These are phyloP conservation scores for Kuraishia piskuri DNA, from an alignment of 805 yeast species.

Conservation along the genomic window DNA sequence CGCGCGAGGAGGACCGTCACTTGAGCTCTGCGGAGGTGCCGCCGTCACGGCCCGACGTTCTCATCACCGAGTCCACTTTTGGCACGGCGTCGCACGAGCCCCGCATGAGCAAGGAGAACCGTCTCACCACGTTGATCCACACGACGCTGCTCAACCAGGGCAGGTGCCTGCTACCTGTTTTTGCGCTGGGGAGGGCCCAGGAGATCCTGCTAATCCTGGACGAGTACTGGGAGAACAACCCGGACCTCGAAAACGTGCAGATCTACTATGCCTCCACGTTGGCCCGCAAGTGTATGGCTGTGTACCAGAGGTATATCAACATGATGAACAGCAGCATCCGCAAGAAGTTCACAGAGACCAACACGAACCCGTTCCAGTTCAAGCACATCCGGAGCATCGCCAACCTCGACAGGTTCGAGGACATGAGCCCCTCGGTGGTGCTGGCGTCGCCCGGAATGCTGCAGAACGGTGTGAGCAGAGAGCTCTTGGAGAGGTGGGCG, in stretches of 20 bases:
- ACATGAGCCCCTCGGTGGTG: conserved; percentile 92
- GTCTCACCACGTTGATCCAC: conserved; percentile 76
- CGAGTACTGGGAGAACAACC: conserved; percentile 86
- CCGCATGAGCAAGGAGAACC: conserved; percentile 71
- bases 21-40: conserved; percentile 94
- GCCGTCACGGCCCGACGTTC: conserved; percentile 73
- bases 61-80: conserved; percentile 92
- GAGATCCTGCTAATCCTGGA: conserved; percentile 84
- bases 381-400: conserved; percentile 75
- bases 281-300: conserved; percentile 95
- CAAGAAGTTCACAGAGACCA: conserved; percentile 63
- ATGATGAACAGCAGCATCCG: conserved; percentile 95
- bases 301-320: conserved; percentile 90
- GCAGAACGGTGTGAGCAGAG: conserved; percentile 91
- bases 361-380: conserved; percentile 85
- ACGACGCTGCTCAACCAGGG: conserved; percentile 84
- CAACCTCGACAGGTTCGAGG: conserved; percentile 78
- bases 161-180: conserved; percentile 84
- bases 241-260: conserved; percentile 73
- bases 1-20: conserved; percentile 94
- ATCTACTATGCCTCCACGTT: conserved; percentile 88
- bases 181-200: conserved; percentile 95
- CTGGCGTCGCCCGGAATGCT: conserved; percentile 98
- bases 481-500: conserved; percentile 89
- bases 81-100: conserved; percentile 98